Conservation (phyloP, 139 green algal genomes). For the Chlorella ohadii region DNA sequence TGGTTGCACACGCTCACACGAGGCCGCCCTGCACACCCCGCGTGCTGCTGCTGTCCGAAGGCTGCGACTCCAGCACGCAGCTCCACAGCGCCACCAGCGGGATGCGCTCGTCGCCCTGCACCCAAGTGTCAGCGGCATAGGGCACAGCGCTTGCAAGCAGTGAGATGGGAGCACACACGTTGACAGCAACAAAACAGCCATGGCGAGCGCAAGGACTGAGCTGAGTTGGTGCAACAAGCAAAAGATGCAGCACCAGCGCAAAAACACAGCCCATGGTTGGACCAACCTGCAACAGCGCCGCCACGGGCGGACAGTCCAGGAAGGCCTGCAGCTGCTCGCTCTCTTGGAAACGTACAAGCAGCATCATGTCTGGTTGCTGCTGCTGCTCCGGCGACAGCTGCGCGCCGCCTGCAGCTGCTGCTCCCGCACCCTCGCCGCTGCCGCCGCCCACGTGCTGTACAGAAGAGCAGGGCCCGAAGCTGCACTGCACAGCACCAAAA, state of each 20-base stretch:
- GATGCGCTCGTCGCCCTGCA: slow-evolving; percentile 24
- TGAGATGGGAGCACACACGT: neutral
- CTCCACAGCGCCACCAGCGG: slow-evolving; percentile 24
- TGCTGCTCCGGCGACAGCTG: neutral
- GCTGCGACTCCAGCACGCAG: slow-evolving; percentile 12
- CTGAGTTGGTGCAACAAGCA: neutral
- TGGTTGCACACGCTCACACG: neutral
- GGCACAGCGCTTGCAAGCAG: neutral
- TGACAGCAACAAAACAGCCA: neutral
- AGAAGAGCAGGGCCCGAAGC: slow-evolving; percentile 23
- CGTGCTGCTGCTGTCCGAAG: slow-evolving; percentile 32
- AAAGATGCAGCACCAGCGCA: neutral
- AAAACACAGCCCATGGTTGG: neutral
- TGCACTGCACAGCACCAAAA: slow-evolving; percentile 44
- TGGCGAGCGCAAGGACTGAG: neutral
- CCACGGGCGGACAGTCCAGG: slow-evolving; percentile 32
- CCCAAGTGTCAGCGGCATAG: no score
- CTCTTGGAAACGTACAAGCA: slow-evolving; percentile 32
- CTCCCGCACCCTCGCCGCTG: no score
- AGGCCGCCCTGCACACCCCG: slow-evolving; percentile 7
- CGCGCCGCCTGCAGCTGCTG: neutral
- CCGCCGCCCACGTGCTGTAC: neutral
- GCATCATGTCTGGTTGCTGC: slow-evolving; percentile 24
- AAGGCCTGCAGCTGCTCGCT: slow-evolving; percentile 33
- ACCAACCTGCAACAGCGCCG: slow-evolving; percentile 34